Conservation (phyloP, 2,329 filamentous ascomycete species). For the Talaromyces sp. region DNA sequence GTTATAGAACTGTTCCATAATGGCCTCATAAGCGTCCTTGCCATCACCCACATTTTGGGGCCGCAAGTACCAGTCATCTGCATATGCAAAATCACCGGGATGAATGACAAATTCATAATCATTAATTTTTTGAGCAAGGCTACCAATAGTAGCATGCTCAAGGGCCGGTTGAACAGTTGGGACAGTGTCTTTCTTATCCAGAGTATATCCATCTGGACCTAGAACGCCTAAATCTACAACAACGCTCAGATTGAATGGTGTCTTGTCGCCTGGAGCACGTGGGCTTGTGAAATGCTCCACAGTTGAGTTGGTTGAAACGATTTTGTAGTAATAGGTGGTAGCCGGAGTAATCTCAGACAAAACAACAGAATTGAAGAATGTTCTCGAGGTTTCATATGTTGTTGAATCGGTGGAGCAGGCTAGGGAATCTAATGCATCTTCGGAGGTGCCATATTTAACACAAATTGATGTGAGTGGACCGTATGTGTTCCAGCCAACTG, state of each 20-base stretch:
- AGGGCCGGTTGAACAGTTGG: conserved; percentile 4
- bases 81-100: conserved; percentile 14
- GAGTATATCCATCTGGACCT: conserved; percentile 12
- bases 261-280: conserved; percentile 15
- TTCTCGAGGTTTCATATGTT: conserved; percentile 28
- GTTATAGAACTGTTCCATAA: conserved; percentile 12
- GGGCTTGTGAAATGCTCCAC: conserved; percentile 18
- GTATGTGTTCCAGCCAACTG: conserved; percentile 29
- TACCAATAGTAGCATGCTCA: conserved; percentile 12
- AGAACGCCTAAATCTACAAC: conserved; percentile 13
- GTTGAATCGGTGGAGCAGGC: conserved; percentile 22
- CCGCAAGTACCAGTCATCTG: conserved; percentile 13
- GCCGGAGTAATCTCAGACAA: conserved; percentile 16
- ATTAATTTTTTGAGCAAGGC: not conserved
- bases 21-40: conserved; percentile 6
- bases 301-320: conserved; percentile 11
- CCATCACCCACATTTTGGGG: conserved; percentile 8
- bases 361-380: conserved; percentile 25
- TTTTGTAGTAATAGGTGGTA: conserved; percentile 20
- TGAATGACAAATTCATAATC: conserved; percentile 14
- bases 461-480: conserved; percentile 19
- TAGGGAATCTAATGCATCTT: conserved; percentile 15
- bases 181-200: conserved; percentile 1
- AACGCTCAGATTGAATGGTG: conserved; percentile 16
- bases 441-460: conserved; percentile 23